Evolutionary conservation across 345 rosid species (phyloP), one percentile per base, ranked within the genome.

Genomic region (Passiflora organensis): DNA sequence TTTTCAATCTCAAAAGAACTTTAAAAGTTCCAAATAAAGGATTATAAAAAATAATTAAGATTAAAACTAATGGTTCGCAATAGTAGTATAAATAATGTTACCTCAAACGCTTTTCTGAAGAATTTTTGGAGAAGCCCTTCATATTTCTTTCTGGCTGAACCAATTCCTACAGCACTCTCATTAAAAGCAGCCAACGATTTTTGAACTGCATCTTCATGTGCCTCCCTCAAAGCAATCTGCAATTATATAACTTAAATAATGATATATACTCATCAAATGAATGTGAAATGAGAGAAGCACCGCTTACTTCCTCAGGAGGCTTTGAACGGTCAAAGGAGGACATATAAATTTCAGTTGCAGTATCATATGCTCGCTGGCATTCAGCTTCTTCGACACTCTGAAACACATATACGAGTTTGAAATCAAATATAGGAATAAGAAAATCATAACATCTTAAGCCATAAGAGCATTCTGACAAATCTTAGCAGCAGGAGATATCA

Each of bases 381-480:
- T 94, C 99, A 6, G 89, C 80, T 82, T 94, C 99, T 80, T 94
- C 99, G 21, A 94, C 99, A 75, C 95, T 89, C 99, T 94, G 70
- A 51, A 78, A 55, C 28, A 57, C 8, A 41, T 42, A 53, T n/a
- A 24, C 22, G 14, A 48, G 4, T n/a, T n/a, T n/a, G n/a, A 41
- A 15, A 41, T 2, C 8, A 28, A 28, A 28, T 8, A 28, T 28
- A 28, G 34, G 8, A 28, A 28, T 2, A 8, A 28, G 34, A 28
- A 28, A 28, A 28, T 28, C 34, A 28, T 2, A 28, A 28, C 34
- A 28, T 28, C 34, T 2, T n/a, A 8, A 2, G 34, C 34, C 34
- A 28, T 8, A 28, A 28, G 8, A 8, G 8, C 34, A 28, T n/a
- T n/a, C 34, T 28, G 34, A 28, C 34, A n/a, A n/a, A n/a, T n/a